A percentile compares a stretch with the other conserved stretches of the same genome.
Conservation (phyloP, 495 filamentous ascomycete genomes). For the Achaetomiella virescens region DNA sequence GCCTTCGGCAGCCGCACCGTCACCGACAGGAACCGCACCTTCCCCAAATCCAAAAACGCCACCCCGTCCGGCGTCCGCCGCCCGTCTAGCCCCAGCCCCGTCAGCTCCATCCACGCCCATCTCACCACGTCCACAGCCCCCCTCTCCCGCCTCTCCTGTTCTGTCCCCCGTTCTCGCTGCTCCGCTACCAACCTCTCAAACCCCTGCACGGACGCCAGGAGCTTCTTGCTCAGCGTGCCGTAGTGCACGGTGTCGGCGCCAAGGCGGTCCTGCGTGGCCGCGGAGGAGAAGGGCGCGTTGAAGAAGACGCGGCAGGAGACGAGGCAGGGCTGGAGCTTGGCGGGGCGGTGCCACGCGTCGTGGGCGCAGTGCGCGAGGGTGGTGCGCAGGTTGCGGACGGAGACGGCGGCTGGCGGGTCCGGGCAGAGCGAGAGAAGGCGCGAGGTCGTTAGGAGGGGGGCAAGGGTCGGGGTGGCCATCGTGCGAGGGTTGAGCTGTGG, state of each 20-base stretch:
- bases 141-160: not conserved
- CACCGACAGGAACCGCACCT: constrained; percentile 35
- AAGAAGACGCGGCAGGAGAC: constrained; percentile 48
- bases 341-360: constrained; percentile 52
- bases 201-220: constrained; percentile 31
- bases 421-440: constrained; percentile 29
- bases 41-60: constrained; percentile 19
- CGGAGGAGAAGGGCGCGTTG: constrained; percentile 38
- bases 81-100: constrained; percentile 5
- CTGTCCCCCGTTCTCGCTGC: not conserved
- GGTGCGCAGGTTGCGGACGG: constrained; percentile 47
- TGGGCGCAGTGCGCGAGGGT: constrained; percentile 31
- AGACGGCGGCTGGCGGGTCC: constrained; percentile 36
- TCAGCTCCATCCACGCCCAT: constrained; percentile 5
- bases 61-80: not conserved
- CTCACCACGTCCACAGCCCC: constrained; percentile 1
- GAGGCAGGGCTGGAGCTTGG: constrained; percentile 46
- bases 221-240: constrained; percentile 50
- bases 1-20: constrained; percentile 47
- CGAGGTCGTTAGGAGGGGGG: constrained; percentile 30
- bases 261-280: constrained; percentile 43
- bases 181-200: constrained; percentile 15
- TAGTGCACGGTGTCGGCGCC: constrained; percentile 55
- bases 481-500: too few relatives aligned
- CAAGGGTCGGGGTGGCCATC: too few relatives aligned